Evolutionary conservation across 371 early-diverging fungal species (phyloP), one percentile per base, ranked within the genome.

Genomic region (Saksenaea vasiformis): DNA sequence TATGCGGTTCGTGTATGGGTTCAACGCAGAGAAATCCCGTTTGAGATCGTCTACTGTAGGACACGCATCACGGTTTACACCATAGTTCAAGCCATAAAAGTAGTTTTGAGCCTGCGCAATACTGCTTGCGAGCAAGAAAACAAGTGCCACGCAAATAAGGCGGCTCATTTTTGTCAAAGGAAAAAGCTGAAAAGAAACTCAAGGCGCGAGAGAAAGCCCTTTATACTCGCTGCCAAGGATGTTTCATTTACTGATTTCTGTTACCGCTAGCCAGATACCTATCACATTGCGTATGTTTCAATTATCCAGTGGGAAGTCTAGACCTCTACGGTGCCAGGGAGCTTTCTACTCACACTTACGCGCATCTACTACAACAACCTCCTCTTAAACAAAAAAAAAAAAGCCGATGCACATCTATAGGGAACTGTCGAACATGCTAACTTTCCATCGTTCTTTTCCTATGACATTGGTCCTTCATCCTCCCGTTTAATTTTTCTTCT

Each of bases 41-140:
- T 76, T 79, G 53, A 83, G 67, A 3, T 75, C 57, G 13, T 85
- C 80, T 7, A 85, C 67, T 0, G 71, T 73, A 13, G 86, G 87
- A 64, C 89, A 89, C 2, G 74, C 70, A 27, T 71, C 70, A 51
- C 69, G 73, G 60, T 85, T 71, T 53, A 86, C 77, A 56, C 87
- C 87, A 66, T 87, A 88, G 44, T 84, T 78, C 9, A 88, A 58
- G 1, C 82, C 89, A 62, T 81, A 77, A 57, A 88, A 80, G 44
- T 41, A 14, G 19, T 65, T 56, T 24, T 61, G 54, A 15, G 58
- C 43, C n/a, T 53, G 44, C 15, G 22, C 61, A 13, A 38, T 10
- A 34, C 43, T 35, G 15, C 58, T 13, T 36, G 58, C 58, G 15
- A 41, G 39, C 10, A 58, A 15, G 38, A 58, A 11, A 41, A 41